phyloP scores from a whole-genome alignment of 805 yeast genomes.

The Lipomyces oligophaga region DNA sequence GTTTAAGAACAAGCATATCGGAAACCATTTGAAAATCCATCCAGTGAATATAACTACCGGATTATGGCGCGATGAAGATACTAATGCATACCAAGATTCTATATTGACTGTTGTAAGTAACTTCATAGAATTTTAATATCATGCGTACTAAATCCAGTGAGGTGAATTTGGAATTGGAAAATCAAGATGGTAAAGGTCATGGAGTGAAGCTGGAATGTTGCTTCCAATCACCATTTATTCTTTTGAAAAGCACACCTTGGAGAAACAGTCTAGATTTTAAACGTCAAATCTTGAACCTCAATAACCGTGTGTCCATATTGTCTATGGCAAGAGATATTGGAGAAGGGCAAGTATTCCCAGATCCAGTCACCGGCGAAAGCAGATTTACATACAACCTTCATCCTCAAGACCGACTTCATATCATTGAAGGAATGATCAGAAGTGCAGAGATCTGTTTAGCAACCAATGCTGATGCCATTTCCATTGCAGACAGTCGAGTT shows the following conservation, averaged over 20 bases:
- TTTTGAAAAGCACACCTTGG: conserved; percentile 46
- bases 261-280: conserved; percentile 38
- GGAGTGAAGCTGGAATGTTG: conserved; percentile 53
- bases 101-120: conserved; percentile 50
- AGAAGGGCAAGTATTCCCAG: conserved; percentile 41
- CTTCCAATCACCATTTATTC: conserved; percentile 45
- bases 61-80: conserved; percentile 40
- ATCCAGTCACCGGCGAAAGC: conserved; percentile 37
- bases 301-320: conserved; percentile 42
- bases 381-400: conserved; percentile 42
- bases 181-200: conserved; percentile 51
- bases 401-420: conserved; percentile 42
- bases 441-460: conserved; percentile 11
- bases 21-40: conserved; percentile 50
- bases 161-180: conserved; percentile 40
- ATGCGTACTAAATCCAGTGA: not conserved
- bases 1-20: conserved; percentile 50
- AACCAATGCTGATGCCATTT: conserved; percentile 8
- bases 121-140: not conserved
- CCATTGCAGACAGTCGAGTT: conserved; percentile 2
- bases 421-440: conserved; percentile 9
- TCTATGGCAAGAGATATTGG: conserved; percentile 48
- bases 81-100: conserved; percentile 43
- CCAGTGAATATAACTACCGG: conserved; percentile 46
- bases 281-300: conserved; percentile 39